A percentile compares a stretch with the other conserved stretches of the same genome.
These are phyloP conservation scores for Magnusiomyces fungicola DNA, from an alignment of 1,139 yeast genomes.

Conservation along the genomic window DNA sequence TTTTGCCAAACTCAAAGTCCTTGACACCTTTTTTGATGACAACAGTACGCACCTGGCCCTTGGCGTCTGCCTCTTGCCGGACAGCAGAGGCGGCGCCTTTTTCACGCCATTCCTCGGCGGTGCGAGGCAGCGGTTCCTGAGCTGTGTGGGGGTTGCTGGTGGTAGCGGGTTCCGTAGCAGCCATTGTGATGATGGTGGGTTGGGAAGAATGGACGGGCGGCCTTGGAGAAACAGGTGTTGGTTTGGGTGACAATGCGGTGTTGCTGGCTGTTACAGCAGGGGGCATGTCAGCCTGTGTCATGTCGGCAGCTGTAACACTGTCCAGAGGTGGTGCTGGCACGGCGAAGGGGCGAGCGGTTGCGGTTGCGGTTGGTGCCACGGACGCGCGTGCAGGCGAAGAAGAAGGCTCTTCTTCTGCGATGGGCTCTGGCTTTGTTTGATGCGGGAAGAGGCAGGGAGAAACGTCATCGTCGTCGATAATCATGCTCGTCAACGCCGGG, in stretches of 20 bases:
- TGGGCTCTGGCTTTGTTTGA: neutral
- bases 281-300: neutral
- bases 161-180: neutral
- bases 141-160: neutral
- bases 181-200: neutral
- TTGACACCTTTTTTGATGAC: constrained; percentile 48
- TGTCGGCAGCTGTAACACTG: neutral
- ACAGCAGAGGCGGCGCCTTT: constrained; percentile 49
- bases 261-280: too few species aligned
- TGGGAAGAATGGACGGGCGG: neutral
- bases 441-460: neutral
- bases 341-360: too few species aligned
- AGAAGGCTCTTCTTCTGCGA: too few species aligned
- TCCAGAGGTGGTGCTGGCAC: too few species aligned
- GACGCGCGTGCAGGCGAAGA: too few species aligned
- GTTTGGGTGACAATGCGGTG: too few species aligned
- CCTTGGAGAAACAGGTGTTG: neutral
- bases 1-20: constrained; percentile 81
- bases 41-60: constrained; percentile 42
- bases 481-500: neutral
- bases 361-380: too few species aligned
- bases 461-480: neutral
- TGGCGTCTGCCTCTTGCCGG: constrained; percentile 38
- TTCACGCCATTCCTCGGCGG: constrained; percentile 30
- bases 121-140: constrained; percentile 3